Evolutionary conservation across 2,329 filamentous ascomycete genomes (phyloP), one percentile per base, ranked within the genome.

Genomic region (Neofusicoccum ribis): DNA sequence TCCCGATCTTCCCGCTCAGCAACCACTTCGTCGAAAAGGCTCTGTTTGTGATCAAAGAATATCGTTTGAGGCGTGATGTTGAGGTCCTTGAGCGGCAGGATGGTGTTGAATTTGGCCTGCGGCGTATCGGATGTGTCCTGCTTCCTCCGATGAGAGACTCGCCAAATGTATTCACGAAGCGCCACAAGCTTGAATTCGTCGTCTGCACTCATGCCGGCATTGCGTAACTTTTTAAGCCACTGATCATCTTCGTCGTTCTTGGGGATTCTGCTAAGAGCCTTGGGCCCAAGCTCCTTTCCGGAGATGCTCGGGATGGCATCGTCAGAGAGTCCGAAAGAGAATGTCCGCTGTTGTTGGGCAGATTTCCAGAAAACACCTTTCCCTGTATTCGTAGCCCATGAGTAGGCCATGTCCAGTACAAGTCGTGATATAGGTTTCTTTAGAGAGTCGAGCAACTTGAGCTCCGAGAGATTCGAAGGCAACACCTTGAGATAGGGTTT

Each of bases 191-290:
- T 98, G 73, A 91, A 87, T 69, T 99, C 95, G 70, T 99, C 94
- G 50, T 97, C 93, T 0, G 83, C 73, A 1, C 84, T 82, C 81
- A 99, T 87, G 0, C 95, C 95, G 47, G 96, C 87, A 68, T 92
- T 96, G 59, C 91, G 87, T 54, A 99, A 80, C 68, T 92, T 90
- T 14, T 86, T 83, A n/a, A 99, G 81, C 93, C 95, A 98, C 70
- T 93, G 88, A 68, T 97, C 93, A 73, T 99, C 95, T 75, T 98
- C 94, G 8, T 96, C 93, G 69, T 93, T 97, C 73, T 88, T 93
- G 0, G 85, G 79, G 3, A 91, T 80, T 69, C 86, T 88, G 68
- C 82, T 84, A 34, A 95, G 78, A 9, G 87, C 82, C 70, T 84
- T 85, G 56, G 81, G 75, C 43, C 83, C 83, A 61, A 84, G 75